Percentiles rank a stretch among this genome's conserved stretches.
phyloP scores from a whole-genome alignment of 352 stramenopile genomes.

The Thraustochytrium sp. region DNA sequence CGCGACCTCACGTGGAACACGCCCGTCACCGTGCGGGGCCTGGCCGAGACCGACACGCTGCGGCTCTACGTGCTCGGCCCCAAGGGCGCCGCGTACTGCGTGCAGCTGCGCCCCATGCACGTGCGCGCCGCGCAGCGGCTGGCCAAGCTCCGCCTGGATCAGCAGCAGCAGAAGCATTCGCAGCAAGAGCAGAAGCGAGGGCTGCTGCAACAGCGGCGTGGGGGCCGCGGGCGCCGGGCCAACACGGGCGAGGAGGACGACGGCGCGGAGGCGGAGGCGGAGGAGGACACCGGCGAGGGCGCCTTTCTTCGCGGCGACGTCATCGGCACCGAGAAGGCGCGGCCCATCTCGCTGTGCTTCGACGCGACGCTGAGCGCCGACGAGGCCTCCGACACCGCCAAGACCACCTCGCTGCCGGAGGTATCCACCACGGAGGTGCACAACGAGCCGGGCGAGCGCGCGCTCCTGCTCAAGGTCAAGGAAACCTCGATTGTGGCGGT shows the following conservation, averaged over 20 bases:
- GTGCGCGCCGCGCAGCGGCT: not conserved
- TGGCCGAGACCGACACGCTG: not conserved
- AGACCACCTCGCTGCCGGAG: not conserved
- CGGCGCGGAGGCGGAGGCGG: not conserved
- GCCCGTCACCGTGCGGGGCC: not conserved
- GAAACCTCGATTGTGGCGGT: not conserved
- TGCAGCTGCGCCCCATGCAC: not conserved
- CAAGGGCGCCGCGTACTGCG: not conserved
- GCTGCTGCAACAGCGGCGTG: not conserved
- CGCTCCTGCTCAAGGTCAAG: not conserved
- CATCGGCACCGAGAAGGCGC: not conserved
- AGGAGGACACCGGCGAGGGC: not conserved
- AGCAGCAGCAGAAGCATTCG: not conserved
- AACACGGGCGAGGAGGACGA: not conserved
- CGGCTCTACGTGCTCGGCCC: not conserved
- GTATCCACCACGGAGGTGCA: not conserved
- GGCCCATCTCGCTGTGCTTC: not conserved
- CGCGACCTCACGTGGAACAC: not conserved
- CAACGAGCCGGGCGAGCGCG: not conserved
- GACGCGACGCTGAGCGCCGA: not conserved
- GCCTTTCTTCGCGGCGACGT: not conserved
- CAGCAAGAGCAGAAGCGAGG: not conserved
- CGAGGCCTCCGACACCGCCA: not conserved
- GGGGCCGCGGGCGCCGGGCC: too few relatives aligned
- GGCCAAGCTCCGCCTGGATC: not conserved